Percentiles rank a stretch among this genome's conserved stretches.
Conservation (phyloP, 352 stramenopile species). For the Pythium brachiatum region DNA sequence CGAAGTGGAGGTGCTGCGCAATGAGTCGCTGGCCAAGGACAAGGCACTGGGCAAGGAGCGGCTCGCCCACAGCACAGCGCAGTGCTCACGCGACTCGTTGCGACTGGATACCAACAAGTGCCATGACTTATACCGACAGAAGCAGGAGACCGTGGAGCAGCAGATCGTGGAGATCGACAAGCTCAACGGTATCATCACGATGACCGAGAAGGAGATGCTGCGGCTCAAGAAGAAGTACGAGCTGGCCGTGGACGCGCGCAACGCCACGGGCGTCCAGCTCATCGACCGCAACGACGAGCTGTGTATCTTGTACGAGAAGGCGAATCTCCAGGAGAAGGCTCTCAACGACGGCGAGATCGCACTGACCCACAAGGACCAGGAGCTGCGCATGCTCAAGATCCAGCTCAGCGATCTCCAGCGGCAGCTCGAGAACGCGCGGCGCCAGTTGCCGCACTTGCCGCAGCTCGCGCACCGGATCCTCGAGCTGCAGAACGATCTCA, state of each 20-base stretch:
- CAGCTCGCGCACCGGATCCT: constrained; percentile 82
- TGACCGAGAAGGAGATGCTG: constrained; percentile 89
- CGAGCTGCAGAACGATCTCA: constrained; percentile 75
- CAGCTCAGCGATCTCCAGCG: constrained; percentile 66
- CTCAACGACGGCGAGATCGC: constrained; percentile 79
- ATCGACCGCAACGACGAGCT: constrained; percentile 96
- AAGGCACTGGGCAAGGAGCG: constrained; percentile 91
- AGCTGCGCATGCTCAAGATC: constrained; percentile 76
- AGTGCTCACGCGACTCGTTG: constrained; percentile 88
- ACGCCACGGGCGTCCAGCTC: constrained; percentile 89
- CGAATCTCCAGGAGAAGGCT: constrained; percentile 87
- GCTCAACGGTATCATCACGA: constrained; percentile 92
- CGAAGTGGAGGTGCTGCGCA: constrained; percentile 93
- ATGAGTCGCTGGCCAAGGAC: constrained; percentile 92
- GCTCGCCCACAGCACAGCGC: constrained; percentile 76
- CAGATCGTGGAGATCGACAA: constrained; percentile 96
- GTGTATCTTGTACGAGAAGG: constrained; percentile 94
- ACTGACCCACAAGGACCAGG: constrained; percentile 79
- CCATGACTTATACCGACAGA: constrained; percentile 85
- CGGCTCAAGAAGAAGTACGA: constrained; percentile 93
- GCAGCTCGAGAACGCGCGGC: constrained; percentile 68
- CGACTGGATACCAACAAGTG: constrained; percentile 90
- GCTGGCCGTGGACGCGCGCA: constrained; percentile 81
- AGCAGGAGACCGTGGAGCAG: constrained; percentile 92
- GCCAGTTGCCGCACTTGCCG: constrained; percentile 75